Conservation (phyloP, 2,329 filamentous ascomycete species). For the Stagonosporopsis chrysanthemi region DNA sequence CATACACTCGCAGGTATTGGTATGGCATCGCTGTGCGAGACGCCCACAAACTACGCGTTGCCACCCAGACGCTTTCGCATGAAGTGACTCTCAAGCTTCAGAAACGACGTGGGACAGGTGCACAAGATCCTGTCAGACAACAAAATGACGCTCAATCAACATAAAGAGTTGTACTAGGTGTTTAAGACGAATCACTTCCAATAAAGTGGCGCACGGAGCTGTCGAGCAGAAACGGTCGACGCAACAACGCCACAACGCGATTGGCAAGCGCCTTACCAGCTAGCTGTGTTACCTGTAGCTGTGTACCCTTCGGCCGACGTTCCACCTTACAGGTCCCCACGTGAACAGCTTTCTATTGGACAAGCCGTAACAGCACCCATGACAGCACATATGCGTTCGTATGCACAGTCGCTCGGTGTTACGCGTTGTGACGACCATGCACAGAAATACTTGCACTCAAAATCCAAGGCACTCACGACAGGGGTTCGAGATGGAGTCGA, state of each 20-base stretch:
- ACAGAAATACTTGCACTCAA: neutral
- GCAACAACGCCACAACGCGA: constrained; percentile 22
- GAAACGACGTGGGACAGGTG: constrained; percentile 7
- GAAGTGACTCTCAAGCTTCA: constrained; percentile 5
- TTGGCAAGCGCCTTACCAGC: constrained; percentile 12
- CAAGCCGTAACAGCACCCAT: neutral
- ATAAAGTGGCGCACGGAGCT: constrained; percentile 21
- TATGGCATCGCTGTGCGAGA: neutral
- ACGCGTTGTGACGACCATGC: constrained; percentile 2
- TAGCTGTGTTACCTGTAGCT: constrained; percentile 7
- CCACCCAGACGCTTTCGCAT: neutral
- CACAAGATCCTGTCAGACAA: constrained; percentile 14
- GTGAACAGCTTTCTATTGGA: constrained; percentile 1
- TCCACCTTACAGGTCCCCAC: constrained; percentile 7
- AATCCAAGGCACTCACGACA: neutral
- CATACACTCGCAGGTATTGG: neutral
- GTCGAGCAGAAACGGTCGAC: constrained; percentile 13
- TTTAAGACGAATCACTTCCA: constrained; percentile 14
- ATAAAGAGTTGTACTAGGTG: neutral
- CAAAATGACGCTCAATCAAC: neutral
- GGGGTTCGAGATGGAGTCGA: neutral
- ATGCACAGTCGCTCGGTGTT: constrained; percentile 2
- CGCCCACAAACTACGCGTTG: neutral
- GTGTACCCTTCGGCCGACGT: constrained; percentile 12
- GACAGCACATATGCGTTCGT: neutral